Evolutionary conservation across 2,329 filamentous ascomycete genomes (phyloP).

Genomic region (Mollisia scopiformis): DNA sequence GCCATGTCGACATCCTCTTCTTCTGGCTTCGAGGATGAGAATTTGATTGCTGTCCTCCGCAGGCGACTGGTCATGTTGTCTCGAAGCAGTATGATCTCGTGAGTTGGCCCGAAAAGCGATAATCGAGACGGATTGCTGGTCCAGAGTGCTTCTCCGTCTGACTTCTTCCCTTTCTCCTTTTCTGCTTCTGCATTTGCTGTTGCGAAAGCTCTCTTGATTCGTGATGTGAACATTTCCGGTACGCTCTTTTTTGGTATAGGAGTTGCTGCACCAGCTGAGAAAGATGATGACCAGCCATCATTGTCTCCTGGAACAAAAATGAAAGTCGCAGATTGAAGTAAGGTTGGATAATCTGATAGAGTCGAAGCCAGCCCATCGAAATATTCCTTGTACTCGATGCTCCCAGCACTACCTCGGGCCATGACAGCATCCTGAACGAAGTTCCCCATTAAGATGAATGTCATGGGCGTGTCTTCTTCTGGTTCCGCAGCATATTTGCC

Average conservation of each 20-base stretch:
- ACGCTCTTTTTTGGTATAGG: conserved; percentile 72
- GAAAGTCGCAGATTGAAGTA: conserved; percentile 81
- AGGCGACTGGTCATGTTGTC: conserved; percentile 85
- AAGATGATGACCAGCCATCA: conserved; percentile 93
- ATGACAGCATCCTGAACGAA: conserved; percentile 72
- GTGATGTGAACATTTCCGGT: conserved; percentile 87
- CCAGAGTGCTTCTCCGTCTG: conserved; percentile 79
- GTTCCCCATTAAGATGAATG: conserved; percentile 84
- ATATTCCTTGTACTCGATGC: conserved; percentile 95
- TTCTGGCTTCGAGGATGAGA: conserved; percentile 52
- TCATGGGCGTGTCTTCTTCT: conserved; percentile 68
- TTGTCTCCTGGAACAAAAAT: conserved; percentile 95
- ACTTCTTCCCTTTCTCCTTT: conserved; percentile 48
- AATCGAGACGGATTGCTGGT: conserved; percentile 84
- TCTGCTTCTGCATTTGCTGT: conserved; percentile 74
- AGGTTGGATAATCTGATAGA: conserved; percentile 79
- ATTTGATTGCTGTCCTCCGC: conserved; percentile 73
- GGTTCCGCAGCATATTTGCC: conserved; percentile 70
- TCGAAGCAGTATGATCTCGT: conserved; percentile 85
- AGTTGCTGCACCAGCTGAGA: conserved; percentile 73
- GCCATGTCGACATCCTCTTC: conserved; percentile 37
- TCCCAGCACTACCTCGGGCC: conserved; percentile 72
- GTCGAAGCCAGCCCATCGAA: conserved; percentile 86
- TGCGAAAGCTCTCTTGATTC: conserved; percentile 80
- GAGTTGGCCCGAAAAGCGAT: conserved; percentile 81